phyloP scores from a whole-genome alignment of 78 protist genomes.

The Corallochytrium limacisporum region DNA sequence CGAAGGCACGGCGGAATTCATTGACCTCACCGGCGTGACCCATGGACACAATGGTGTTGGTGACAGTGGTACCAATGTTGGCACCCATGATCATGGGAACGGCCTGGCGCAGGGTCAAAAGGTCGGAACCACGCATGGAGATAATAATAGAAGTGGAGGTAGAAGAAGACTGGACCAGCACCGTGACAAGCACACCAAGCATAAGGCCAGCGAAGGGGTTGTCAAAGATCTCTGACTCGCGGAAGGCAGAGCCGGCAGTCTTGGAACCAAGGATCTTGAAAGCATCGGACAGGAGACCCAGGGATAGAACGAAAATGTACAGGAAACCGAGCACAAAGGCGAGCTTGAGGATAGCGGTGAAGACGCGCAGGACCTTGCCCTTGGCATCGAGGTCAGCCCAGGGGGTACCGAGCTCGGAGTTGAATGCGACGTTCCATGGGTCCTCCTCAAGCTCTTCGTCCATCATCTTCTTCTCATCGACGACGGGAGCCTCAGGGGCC shows the following conservation, averaged over 20 bases:
- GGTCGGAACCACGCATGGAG: neutral
- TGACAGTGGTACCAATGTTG: neutral
- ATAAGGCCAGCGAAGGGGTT: neutral
- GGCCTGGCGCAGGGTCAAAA: neutral
- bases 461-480: no score
- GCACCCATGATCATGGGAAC: neutral
- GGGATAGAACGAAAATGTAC: neutral
- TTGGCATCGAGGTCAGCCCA: no score
- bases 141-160: neutral
- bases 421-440: no score
- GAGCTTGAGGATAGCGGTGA: no score
- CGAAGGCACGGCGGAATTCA: neutral
- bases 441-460: no score
- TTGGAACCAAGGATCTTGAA: neutral
- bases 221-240: neutral
- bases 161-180: neutral
- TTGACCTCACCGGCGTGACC: neutral
- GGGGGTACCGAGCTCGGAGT: no score
- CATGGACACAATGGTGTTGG: neutral
- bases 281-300: neutral
- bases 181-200: neutral
- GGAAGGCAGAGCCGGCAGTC: neutral
- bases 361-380: no score
- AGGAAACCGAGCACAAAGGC: neutral
- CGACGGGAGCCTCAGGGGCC: no score